Evolutionary conservation across 2,329 filamentous ascomycete species (phyloP).

Genomic region (Alternaria ethzedia): DNA sequence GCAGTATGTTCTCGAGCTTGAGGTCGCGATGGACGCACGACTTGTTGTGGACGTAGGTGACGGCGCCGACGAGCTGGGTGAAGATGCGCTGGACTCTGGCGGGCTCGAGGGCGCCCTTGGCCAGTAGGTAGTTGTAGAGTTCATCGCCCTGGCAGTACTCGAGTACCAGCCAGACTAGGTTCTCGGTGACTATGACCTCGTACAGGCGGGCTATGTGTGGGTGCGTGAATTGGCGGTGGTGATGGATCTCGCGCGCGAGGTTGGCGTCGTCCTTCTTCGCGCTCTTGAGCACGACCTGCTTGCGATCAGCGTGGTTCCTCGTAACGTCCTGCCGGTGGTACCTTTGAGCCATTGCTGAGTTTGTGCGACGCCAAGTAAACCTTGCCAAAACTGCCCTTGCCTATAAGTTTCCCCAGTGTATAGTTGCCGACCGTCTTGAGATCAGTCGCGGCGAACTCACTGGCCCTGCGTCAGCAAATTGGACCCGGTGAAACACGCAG

Average conservation of each 20-base stretch:
- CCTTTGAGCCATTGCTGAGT: constrained; percentile 98
- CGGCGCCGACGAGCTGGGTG: constrained; percentile 91
- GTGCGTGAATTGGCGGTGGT: constrained; percentile 96
- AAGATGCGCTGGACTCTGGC: constrained; percentile 95
- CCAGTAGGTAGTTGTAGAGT: constrained; percentile 92
- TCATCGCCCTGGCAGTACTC: constrained; percentile 98
- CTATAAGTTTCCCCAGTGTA: constrained; percentile 86
- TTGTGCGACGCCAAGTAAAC: constrained; percentile 96
- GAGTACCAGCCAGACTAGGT: constrained; percentile 91
- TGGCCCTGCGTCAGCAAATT: constrained; percentile 51
- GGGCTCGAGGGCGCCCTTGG: constrained; percentile 81
- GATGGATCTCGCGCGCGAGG: constrained; percentile 95
- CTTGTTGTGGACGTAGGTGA: constrained; percentile 92
- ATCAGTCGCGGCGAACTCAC: constrained; percentile 92
- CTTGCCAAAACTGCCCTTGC: constrained; percentile 97
- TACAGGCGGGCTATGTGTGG: constrained; percentile 96
- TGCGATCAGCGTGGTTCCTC: constrained; percentile 18
- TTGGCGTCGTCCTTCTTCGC: constrained; percentile 96
- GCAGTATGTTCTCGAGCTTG: constrained; percentile 93
- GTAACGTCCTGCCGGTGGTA: constrained; percentile 47
- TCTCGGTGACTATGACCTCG: constrained; percentile 97
- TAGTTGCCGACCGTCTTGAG: constrained; percentile 95
- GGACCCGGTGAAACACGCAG: constrained; percentile 2
- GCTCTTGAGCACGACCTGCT: constrained; percentile 96
- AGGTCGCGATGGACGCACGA: constrained; percentile 96